Base-by-base conservation (phyloP, 345 rosid genomes). In the Trapa incisa region DNA sequence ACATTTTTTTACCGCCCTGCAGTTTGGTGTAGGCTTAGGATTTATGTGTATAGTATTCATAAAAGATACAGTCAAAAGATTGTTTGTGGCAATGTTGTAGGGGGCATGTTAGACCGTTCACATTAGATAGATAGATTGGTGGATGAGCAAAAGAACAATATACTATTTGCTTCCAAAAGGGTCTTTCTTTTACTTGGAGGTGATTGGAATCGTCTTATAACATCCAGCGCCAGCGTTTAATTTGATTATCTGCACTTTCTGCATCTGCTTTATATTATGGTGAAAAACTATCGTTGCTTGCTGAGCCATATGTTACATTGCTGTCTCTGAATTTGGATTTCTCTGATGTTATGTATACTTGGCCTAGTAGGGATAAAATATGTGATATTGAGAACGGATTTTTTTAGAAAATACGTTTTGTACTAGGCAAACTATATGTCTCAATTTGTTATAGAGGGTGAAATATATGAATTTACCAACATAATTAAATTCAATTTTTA, bases 71-170 rank as follows among this genome's bases (percentile, higher is more conserved):
- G 60, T 29, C 4, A 50, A 61, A 42, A 47, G 29, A 22, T 33
- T 68, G 47, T 68, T 61, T 16, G 52, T 35, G 58, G 39, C 65
- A 62, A 54, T 45, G 29, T 61, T 61, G 62, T 32, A 48, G 38
- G 33, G 29, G 38, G 35, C 17, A 29, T 42, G 42, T 37, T 17
- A 45, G 41, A 37, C 14, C 57, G 36, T 60, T 47, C 58, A 6
- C 61, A 61, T 43, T 69, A 61, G 57, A 62, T 61, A 11, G 43
- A 8, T 69, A 61, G 57, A 62, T 61, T n/a, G 43, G 43, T 0
- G 43, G 43, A 41, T 35, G 65, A 38, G 52, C 47, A 17, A 1
- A 41, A 22, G 5, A 58, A 5, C 11, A 29, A 35, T 45, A 67
- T 53, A 67, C 38, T 67, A 53, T 67, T 67, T 45, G 50, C 54